These are phyloP conservation scores for Aspergillus neotritici DNA, from an alignment of 2,329 filamentous ascomycete genomes.

Conservation along the genomic window DNA sequence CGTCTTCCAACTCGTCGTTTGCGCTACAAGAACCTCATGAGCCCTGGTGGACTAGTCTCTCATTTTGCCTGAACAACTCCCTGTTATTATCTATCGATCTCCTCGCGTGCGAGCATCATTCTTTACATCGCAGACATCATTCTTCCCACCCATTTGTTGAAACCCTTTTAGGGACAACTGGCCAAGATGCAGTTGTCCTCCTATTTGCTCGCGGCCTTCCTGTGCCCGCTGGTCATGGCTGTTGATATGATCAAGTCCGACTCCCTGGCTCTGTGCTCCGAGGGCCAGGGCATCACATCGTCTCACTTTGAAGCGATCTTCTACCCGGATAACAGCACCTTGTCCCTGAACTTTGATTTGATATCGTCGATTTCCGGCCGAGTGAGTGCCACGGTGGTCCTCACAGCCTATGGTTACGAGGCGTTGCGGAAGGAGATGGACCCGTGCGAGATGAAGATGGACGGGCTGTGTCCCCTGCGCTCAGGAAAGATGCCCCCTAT, in stretches of 20 bases:
- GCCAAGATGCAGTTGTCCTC: background rate
- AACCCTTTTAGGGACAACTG: no score
- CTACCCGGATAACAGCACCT: constrained; percentile 59
- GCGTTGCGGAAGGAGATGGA: constrained; percentile 63
- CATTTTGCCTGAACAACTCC: no score
- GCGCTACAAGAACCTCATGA: no score
- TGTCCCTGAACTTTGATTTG: constrained; percentile 70
- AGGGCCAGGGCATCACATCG: constrained; percentile 78
- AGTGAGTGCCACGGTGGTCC: constrained; percentile 68
- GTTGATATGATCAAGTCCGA: constrained; percentile 8
- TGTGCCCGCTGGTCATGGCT: background rate
- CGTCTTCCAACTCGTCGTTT: no score
- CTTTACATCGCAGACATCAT: background rate
- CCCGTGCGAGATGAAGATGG: constrained; percentile 64
- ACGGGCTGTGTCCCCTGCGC: constrained; percentile 83
- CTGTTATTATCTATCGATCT: no score
- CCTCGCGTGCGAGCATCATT: no score
- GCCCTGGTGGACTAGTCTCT: no score
- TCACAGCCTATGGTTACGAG: constrained; percentile 75
- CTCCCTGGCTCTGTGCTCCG: constrained; percentile 70
- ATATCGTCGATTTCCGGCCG: constrained; percentile 78
- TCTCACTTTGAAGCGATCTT: constrained; percentile 78
- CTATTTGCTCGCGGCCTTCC: background rate
- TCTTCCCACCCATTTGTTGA: no score
- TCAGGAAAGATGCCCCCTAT: constrained; percentile 69